Evolutionary conservation across 768 basidiomycete genomes (phyloP).

Genomic region (Amanita jacksonii): DNA sequence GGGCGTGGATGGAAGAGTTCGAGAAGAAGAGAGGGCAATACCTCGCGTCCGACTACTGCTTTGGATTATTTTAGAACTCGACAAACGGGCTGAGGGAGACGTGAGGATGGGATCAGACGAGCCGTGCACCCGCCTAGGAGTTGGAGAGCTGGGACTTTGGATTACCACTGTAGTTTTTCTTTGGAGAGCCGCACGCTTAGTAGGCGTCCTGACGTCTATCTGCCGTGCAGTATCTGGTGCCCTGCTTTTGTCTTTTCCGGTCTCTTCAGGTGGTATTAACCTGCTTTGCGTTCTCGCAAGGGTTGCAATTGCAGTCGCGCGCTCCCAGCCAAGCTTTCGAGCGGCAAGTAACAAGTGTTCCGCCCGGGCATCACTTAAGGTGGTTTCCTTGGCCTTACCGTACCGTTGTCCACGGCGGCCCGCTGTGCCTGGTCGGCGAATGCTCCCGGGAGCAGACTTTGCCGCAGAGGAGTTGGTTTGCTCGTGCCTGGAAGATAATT

Average conservation of each 20-base stretch:
- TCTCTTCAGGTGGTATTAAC: conserved; percentile 3
- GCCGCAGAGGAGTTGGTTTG: background rate
- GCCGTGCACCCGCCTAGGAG: conserved; percentile 1
- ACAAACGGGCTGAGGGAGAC: background rate
- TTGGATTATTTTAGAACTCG: background rate
- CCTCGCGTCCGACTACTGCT: background rate
- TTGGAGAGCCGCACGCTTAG: conserved; percentile 1
- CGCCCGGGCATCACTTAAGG: conserved; percentile 53
- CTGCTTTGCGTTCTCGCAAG: conserved; percentile 23
- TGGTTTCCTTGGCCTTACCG: conserved; percentile 15
- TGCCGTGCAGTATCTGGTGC: conserved; percentile 7
- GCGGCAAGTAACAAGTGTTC: conserved; percentile 68
- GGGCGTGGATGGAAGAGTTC: background rate
- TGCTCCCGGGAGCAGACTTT: conserved; percentile 11
- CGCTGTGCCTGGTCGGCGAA: conserved; percentile 18
- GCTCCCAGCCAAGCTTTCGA: conserved; percentile 55
- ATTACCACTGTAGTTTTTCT: background rate
- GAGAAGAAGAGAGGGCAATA: background rate
- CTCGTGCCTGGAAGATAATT: background rate
- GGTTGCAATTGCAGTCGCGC: conserved; percentile 48
- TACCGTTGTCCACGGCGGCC: conserved; percentile 9
- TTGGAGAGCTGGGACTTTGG: conserved; percentile 4
- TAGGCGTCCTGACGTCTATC: conserved; percentile 5
- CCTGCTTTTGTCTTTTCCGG: conserved; percentile 12
- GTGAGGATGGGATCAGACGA: background rate